phyloP scores from a whole-genome alignment of 2,329 filamentous ascomycete genomes.

The Diaporthe amygdali region DNA sequence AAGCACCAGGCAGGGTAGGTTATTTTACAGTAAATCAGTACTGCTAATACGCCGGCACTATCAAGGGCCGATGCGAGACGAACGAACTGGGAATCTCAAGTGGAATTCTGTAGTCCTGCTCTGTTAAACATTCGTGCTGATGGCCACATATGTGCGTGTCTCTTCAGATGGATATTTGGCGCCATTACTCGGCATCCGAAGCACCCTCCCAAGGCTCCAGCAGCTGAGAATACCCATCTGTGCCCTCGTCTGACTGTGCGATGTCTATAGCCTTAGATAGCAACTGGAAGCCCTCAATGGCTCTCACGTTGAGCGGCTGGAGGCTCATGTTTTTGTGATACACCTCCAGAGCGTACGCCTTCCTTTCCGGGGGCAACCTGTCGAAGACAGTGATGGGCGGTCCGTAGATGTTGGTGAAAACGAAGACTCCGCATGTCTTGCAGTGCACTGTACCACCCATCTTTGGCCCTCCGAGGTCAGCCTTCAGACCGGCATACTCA shows the following conservation, averaged over 20 bases:
- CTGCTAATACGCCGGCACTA: too few relatives aligned
- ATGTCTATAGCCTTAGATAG: background rate
- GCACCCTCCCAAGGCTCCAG: background rate
- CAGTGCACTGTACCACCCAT: conserved; percentile 18
- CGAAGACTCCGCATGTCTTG: conserved; percentile 26
- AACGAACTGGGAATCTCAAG: too few relatives aligned
- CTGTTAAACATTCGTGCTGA: too few relatives aligned
- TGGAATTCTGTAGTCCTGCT: too few relatives aligned
- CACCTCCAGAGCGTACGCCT: conserved; percentile 14
- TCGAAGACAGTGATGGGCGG: conserved; percentile 27
- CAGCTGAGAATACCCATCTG: conserved; percentile 25
- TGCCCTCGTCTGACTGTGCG: conserved; percentile 24
- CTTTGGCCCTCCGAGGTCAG: background rate
- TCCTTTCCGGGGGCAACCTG: conserved; percentile 24
- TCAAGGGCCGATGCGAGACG: too few relatives aligned
- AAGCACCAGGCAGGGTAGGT: too few relatives aligned
- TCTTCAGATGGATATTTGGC: too few relatives aligned
- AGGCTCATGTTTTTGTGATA: conserved; percentile 24
- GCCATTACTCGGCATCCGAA: too few relatives aligned
- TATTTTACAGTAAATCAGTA: too few relatives aligned
- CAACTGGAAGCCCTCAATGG: conserved; percentile 21
- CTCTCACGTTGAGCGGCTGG: conserved; percentile 24
- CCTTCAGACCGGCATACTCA: background rate
- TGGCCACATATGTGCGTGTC: too few relatives aligned
- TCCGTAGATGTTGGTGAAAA: conserved; percentile 26